Percentiles rank a stretch among this genome's conserved stretches.
Conservation (phyloP, 345 rosid genomes). For the Crucihimalaya himalaica region DNA sequence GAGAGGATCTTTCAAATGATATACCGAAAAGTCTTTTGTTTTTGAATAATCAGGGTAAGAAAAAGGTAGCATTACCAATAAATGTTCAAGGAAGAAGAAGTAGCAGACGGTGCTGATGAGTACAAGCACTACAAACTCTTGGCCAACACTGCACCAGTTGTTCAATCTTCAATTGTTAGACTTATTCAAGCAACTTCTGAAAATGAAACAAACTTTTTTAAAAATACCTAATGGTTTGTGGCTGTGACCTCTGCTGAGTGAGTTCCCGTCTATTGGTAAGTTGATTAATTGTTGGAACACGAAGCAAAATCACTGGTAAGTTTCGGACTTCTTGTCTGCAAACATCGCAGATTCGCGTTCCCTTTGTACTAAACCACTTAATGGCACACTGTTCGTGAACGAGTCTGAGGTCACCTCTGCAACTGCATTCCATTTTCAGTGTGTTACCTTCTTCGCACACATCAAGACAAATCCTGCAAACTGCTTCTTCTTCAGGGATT, state of each 20-base stretch:
- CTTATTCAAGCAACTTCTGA: background rate
- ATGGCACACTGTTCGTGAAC: constrained; percentile 89
- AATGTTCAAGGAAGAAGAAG: constrained; percentile 95
- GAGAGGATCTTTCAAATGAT: background rate
- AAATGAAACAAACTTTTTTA: too few relatives aligned
- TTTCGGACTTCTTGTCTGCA: constrained; percentile 84
- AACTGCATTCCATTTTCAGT: constrained; percentile 95
- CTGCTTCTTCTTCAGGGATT: constrained; percentile 97
- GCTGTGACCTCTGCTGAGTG: constrained; percentile 46
- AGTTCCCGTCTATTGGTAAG: constrained; percentile 51
- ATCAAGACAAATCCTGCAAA: constrained; percentile 89
- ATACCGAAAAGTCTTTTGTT: background rate
- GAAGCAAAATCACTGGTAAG: constrained; percentile 84
- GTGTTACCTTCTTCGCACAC: constrained; percentile 84
- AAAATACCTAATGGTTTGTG: constrained; percentile 56
- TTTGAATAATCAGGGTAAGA: background rate
- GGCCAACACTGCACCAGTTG: constrained; percentile 75
- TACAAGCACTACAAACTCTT: constrained; percentile 90
- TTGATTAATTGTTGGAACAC: constrained; percentile 55
- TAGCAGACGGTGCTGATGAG: constrained; percentile 86
- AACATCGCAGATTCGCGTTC: constrained; percentile 86
- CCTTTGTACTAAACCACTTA: constrained; percentile 84
- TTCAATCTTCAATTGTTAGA: constrained; percentile 2
- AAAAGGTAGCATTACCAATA: constrained; percentile 61
- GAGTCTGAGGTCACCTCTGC: constrained; percentile 91